Percentiles rank a stretch among this genome's conserved stretches.
phyloP scores from a whole-genome alignment of 1,139 yeast genomes.

The Magnusiomyces starmeri region DNA sequence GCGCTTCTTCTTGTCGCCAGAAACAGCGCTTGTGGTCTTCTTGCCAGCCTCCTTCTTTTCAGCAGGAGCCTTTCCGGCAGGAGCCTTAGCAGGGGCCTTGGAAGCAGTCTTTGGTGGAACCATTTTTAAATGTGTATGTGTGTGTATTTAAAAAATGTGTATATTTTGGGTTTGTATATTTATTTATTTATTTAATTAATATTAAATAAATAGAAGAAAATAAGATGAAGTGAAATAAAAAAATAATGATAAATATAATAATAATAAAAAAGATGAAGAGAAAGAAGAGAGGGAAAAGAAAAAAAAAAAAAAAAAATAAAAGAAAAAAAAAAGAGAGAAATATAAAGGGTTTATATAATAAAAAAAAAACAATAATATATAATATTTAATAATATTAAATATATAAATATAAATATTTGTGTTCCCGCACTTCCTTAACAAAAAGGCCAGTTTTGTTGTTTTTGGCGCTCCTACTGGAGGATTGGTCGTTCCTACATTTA shows the following conservation, averaged over 20 bases:
- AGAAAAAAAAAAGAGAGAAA: conserved; percentile 2
- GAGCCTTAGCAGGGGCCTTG: conserved; percentile 78
- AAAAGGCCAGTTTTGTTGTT: conserved; percentile 1
- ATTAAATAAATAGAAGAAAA: conserved; percentile 5
- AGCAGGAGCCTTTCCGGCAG: conserved; percentile 38
- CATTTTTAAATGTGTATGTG: conserved; percentile 44
- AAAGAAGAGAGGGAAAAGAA: conserved; percentile 22
- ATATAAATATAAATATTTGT: conserved; percentile 8
- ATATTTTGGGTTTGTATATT: too few species aligned
- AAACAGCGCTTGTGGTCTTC: conserved; percentile 69
- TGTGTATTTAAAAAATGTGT: too few species aligned
- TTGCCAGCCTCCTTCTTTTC: conserved; percentile 94
- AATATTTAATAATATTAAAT: conserved; percentile 1
- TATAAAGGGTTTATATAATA: conserved; percentile 9
- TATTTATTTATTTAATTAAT: background rate
- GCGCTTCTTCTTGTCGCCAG: conserved; percentile 87
- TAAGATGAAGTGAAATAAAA: too few species aligned
- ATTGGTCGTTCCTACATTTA: conserved; percentile 6
- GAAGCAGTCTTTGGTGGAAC: conserved; percentile 79
- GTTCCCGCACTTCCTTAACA: conserved; percentile 2
- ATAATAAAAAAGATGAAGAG: conserved; percentile 2
- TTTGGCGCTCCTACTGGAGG: background rate
- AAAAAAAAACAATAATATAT: conserved; percentile 1
- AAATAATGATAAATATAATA: background rate
- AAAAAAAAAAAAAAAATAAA: conserved; percentile 10